Base-by-base conservation (phyloP, 805 yeast genomes). In the Metschnikowia reukaufii region DNA sequence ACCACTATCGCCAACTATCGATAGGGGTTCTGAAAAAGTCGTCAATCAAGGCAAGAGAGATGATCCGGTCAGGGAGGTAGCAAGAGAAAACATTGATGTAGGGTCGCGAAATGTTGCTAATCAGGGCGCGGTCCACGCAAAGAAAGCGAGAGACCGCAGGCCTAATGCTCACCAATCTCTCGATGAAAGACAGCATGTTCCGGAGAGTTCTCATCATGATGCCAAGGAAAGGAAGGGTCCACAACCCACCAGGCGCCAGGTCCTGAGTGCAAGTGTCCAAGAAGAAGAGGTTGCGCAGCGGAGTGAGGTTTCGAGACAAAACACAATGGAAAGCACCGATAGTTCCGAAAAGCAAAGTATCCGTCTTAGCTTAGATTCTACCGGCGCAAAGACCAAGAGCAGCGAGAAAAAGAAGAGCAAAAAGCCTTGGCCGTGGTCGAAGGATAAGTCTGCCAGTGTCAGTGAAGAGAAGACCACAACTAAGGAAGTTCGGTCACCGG, bases 351-450 rank as follows among this genome's bases (percentile, higher is more conserved):
- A 48, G 47, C 30, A 52, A 50, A 42, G 51, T 51, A 3, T 55
- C 53, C 19, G 57, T 16, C n/a, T 29, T 6, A 16, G 31, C 15
- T 34, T 19, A 12, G 45, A 42, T 20, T 17, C 13, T 3, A 25
- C 58, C 4, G 27, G 39, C 8, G 21, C 41, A 15, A 44, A 36
- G 13, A 34, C 46, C 4, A 49, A 36, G 10, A 19, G 10, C 15
- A 13, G 8, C 12, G 55, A 50, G 35, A 60, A 56, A 54, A 58
- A 51, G 36, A 54, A 65, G 39, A 57, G 62, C 44, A 72, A 69
- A 58, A 68, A 69, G 51, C 62, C 71, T 12, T 72, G 76, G 76
- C 63, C 65, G 8, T 72, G 76, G 77, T 53, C 68, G 32, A 62
- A 64, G 45, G 65, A 55, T 21, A 54, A 60, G 44, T 44, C 46